A percentile compares a stretch with the other conserved stretches of the same genome.
Evolutionary conservation across 202 grass and related monocot species (phyloP).

Genomic region (Musa balbisiana): DNA sequence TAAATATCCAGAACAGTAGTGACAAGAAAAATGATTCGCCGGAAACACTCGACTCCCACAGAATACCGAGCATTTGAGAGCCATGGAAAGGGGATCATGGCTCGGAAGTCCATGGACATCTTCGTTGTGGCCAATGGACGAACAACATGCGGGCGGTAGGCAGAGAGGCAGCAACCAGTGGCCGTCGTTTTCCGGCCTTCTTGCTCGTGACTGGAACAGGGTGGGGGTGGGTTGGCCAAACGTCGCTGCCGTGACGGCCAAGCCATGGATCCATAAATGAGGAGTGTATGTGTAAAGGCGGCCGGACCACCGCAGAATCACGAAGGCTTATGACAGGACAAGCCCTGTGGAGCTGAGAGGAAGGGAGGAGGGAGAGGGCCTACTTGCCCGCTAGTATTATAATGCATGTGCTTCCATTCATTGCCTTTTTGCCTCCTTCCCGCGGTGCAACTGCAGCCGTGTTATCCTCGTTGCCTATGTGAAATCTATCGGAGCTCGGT

Average conservation of each 20-base stretch:
- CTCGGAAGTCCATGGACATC: too few relatives aligned
- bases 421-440: constrained; percentile 3
- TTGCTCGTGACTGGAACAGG: not conserved
- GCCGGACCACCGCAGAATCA: too few relatives aligned
- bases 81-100: too few relatives aligned
- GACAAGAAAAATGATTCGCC: too few relatives aligned
- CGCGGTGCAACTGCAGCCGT: not conserved
- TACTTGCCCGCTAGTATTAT: too few relatives aligned
- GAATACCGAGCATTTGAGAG: too few relatives aligned
- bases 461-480: not conserved
- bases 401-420: constrained; percentile 4
- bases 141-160: not conserved
- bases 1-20: too few relatives aligned
- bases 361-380: too few relatives aligned
- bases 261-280: not conserved
- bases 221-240: not conserved
- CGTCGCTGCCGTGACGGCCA: not conserved
- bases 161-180: not conserved
- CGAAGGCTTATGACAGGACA: too few relatives aligned
- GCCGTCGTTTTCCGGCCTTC: not conserved
- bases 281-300: not conserved
- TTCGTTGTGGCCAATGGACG: too few relatives aligned
- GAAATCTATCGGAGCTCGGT: not conserved
- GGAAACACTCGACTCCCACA: too few relatives aligned
- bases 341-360: too few relatives aligned